Percentiles rank a stretch among this genome's conserved stretches.
Evolutionary conservation across 352 stramenopile genomes (phyloP).

Genomic region (Sclerospora graminicola): DNA sequence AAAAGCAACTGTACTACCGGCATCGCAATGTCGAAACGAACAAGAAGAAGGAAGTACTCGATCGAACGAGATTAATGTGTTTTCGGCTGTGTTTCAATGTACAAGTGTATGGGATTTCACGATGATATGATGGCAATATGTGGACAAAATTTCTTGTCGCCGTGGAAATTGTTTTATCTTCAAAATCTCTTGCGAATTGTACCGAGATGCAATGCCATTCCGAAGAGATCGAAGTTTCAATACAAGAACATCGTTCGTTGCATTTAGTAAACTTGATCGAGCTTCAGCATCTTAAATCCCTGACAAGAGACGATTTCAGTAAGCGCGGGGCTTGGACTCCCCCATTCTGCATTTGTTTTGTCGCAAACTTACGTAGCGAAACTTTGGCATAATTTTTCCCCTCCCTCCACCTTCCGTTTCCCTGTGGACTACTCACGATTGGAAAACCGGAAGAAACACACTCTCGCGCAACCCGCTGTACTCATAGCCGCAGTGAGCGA

Average conservation of each 20-base stretch:
- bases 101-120: slow-evolving; percentile 39
- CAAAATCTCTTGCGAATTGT: slow-evolving; percentile 72
- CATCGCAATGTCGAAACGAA: too few relatives aligned
- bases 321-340: too few relatives aligned
- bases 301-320: too few relatives aligned
- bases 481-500: too few relatives aligned
- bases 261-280: slow-evolving; percentile 51
- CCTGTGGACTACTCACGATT: too few relatives aligned
- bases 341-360: too few relatives aligned
- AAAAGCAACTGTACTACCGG: slow-evolving; percentile 29
- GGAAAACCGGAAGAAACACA: too few relatives aligned
- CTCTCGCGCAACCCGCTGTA: too few relatives aligned
- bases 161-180: slow-evolving; percentile 76
- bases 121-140: slow-evolving; percentile 32
- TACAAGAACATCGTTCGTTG: slow-evolving; percentile 49
- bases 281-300: slow-evolving; percentile 39
- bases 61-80: slow-evolving; percentile 30
- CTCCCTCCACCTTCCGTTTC: too few relatives aligned
- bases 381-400: too few relatives aligned
- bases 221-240: slow-evolving; percentile 25
- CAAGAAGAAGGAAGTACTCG: too few relatives aligned
- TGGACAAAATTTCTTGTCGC: slow-evolving; percentile 60
- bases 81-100: slow-evolving; percentile 33
- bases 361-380: too few relatives aligned
- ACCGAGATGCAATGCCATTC: slow-evolving; percentile 47